Percentiles rank a stretch among this genome's conserved stretches.
phyloP scores from a whole-genome alignment of 257 asterid species.

The Osmanthus fragrans region DNA sequence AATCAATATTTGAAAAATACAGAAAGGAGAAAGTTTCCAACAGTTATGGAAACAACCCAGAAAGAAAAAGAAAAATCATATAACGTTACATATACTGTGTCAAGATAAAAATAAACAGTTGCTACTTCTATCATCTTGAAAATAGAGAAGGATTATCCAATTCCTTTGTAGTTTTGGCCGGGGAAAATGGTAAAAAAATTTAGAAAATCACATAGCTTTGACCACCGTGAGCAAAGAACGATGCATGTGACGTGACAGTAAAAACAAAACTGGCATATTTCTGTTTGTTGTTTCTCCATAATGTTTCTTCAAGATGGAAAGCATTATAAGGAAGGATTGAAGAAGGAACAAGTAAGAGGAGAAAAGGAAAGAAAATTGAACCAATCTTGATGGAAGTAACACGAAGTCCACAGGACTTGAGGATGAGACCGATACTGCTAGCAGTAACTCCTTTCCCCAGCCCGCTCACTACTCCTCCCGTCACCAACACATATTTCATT shows the following conservation, averaged over 20 bases:
- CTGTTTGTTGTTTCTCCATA: neutral
- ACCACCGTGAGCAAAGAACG: neutral
- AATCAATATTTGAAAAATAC: neutral
- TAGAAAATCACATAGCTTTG: neutral
- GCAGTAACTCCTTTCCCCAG: conserved; percentile 98
- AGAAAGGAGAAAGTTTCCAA: neutral
- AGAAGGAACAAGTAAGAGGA: neutral
- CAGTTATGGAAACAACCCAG: neutral
- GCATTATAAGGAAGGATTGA: conserved; percentile 15
- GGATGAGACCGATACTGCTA: conserved; percentile 91
- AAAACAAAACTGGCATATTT: neutral
- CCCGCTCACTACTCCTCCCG: conserved; percentile 99
- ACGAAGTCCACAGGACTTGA: conserved; percentile 83
- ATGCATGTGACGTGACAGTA: neutral
- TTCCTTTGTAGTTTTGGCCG: neutral
- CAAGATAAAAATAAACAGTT: neutral
- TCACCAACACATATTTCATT: conserved; percentile 95
- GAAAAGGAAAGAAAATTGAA: conserved; percentile 21
- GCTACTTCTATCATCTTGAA: neutral
- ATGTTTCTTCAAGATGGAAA: neutral
- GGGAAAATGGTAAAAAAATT: neutral
- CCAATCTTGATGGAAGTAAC: conserved; percentile 93
- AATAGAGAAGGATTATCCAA: neutral
- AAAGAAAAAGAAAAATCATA: neutral
- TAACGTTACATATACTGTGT: neutral